Conservation (phyloP, 2,329 filamentous ascomycete species). For the Hypoxylon sp. region DNA sequence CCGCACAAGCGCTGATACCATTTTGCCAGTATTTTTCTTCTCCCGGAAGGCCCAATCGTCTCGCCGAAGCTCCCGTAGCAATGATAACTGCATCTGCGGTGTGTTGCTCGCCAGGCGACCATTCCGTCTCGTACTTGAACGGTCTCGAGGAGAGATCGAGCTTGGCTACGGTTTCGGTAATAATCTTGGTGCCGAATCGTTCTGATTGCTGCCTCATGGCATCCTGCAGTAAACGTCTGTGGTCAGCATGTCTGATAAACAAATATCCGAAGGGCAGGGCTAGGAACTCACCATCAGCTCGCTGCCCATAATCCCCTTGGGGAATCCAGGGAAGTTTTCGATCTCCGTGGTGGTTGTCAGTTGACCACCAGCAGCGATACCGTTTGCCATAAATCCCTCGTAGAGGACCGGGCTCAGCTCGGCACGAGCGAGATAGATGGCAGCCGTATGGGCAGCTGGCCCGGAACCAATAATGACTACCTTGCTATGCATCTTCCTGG, state of each 20-base stretch:
- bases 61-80: slow-evolving; percentile 93
- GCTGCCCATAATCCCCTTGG: slow-evolving; percentile 85
- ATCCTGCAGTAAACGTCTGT: slow-evolving; percentile 65
- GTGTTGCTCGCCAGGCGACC: slow-evolving; percentile 83
- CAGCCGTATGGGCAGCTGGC: slow-evolving; percentile 96
- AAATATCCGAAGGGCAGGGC: not conserved
- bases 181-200: slow-evolving; percentile 91
- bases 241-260: slow-evolving; percentile 12
- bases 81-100: slow-evolving; percentile 95
- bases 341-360: slow-evolving; percentile 98
- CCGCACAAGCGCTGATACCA: slow-evolving; percentile 95
- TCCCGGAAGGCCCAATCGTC: slow-evolving; percentile 84
- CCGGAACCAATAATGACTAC: slow-evolving; percentile 95
- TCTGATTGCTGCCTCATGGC: slow-evolving; percentile 93
- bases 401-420: slow-evolving; percentile 96
- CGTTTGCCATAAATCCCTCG: slow-evolving; percentile 97
- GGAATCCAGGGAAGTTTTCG: slow-evolving; percentile 98
- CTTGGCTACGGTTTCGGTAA: slow-evolving; percentile 91
- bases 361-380: slow-evolving; percentile 95
- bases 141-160: slow-evolving; percentile 87
- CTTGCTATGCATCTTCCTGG: slow-evolving; percentile 88
- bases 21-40: slow-evolving; percentile 98
- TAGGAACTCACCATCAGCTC: slow-evolving; percentile 81
- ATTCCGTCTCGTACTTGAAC: slow-evolving; percentile 95
- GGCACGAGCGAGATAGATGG: slow-evolving; percentile 94